Evolutionary conservation across 179 eudicot genomes (phyloP).

Genomic region (Monotropa hypopitys): DNA sequence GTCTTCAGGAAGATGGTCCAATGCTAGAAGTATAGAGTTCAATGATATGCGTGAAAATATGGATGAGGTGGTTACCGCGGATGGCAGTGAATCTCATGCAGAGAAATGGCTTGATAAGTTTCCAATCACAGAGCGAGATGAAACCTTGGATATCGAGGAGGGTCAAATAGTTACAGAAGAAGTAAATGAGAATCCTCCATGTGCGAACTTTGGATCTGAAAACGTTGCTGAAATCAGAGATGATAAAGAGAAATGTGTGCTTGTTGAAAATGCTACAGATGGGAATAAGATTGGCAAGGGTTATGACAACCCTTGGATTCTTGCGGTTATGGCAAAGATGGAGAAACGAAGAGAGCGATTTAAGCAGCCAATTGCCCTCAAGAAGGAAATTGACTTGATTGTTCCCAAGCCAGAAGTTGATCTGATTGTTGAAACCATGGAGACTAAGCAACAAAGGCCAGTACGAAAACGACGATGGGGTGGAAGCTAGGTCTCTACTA

Average conservation of each 20-base stretch:
- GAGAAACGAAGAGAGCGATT: conserved; percentile 60
- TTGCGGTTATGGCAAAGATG: conserved; percentile 49
- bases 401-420: conserved; percentile 16
- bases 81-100: conserved; percentile 1
- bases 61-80: conserved; percentile 6
- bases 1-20: conserved; percentile 25
- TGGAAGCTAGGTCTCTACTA: conserved; percentile 14
- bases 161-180: conserved; percentile 50
- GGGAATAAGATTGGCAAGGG: conserved; percentile 14
- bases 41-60: not conserved
- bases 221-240: conserved; percentile 3
- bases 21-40: conserved; percentile 11
- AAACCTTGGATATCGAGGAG: conserved; percentile 41
- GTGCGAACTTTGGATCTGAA: conserved; percentile 10
- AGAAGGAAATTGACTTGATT: conserved; percentile 16
- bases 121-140: conserved; percentile 9
- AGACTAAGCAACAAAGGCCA: conserved; percentile 34
- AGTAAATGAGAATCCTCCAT: conserved; percentile 5
- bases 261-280: conserved; percentile 9
- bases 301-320: conserved; percentile 23
- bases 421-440: conserved; percentile 12
- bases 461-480: conserved; percentile 50
- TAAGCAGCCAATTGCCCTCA: conserved; percentile 29
- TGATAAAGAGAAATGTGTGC: conserved; percentile 9
- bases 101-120: conserved; percentile 9